Base-by-base conservation (phyloP, 352 stramenopile species). In the Pythium apleroticum region DNA sequence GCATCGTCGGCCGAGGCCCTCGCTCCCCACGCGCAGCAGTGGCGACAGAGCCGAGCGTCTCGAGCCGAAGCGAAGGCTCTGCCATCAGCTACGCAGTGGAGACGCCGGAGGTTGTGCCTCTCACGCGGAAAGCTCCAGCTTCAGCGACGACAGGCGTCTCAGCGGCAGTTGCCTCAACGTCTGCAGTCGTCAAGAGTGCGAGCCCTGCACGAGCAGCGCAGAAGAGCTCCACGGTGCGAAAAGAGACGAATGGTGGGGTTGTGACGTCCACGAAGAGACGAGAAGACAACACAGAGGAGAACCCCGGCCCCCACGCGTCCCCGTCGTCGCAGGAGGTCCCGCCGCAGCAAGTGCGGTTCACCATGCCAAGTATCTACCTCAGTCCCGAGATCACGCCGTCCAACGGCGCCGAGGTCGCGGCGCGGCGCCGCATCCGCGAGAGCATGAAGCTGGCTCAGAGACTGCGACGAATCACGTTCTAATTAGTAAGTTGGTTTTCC, bases 341-440 rank as follows among this genome's bases (percentile, higher is more conserved):
- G 6, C 57, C 48, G 8, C 65, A 75, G 28, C 72, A 73, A 54
- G 66, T 76, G 14, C 65, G 58, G 15, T 24, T 79, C 5, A 54
- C 72, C 0, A 79, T 79, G 72, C 72, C 72, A 4, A 76, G 69
- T 52, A 79, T 79, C 39, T 79, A 79, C 28, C 57, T 79, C 24
- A 76, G 65, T 35, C 72, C 72, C 9, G 72, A 79, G 30, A 68
- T 79, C 35, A 69, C 63, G 0, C 59, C 63, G 15, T 37, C 55
- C 0, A 56, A 63, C 43, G 62, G 46, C 50, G 48, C 45, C 9
- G 54, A 75, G 41, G 63, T 65, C 50, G 68, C 65, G 39, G 54
- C 69, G 22, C 60, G 60, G 10, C 65, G 72, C 27, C 65, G 72
- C 17, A 66, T 72, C n/a, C 69, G 65, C 15, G 72, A 79, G 54